Percentiles rank a stretch among this genome's conserved stretches.
phyloP scores from a whole-genome alignment of 805 yeast species.

The Candida tibetensis region DNA sequence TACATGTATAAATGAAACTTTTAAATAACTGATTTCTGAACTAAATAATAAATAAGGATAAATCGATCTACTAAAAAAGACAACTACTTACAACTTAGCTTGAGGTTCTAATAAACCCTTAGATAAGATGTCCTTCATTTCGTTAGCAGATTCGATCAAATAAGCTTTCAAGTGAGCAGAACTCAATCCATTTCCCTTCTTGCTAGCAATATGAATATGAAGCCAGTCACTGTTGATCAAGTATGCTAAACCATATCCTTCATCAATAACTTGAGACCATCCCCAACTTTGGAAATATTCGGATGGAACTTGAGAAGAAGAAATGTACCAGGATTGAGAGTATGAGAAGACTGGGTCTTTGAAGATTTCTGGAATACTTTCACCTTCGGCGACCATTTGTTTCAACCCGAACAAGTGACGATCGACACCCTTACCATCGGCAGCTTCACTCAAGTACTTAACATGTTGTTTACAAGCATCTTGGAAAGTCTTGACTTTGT shows the following conservation, averaged over 20 bases:
- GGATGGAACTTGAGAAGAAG: slow-evolving; percentile 86
- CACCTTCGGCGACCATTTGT: slow-evolving; percentile 60
- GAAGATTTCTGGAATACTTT: slow-evolving; percentile 64
- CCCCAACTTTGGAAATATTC: slow-evolving; percentile 86
- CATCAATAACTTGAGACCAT: slow-evolving; percentile 91
- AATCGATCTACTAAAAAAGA: no score
- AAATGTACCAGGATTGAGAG: slow-evolving; percentile 80
- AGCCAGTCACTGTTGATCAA: slow-evolving; percentile 84
- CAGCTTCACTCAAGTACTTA: slow-evolving; percentile 68
- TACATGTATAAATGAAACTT: no score
- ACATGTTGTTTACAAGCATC: slow-evolving; percentile 75
- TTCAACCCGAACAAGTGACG: slow-evolving; percentile 90
- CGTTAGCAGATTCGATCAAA: slow-evolving; percentile 75
- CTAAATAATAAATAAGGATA: no score
- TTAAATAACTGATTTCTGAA: no score
- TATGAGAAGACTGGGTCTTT: slow-evolving; percentile 72
- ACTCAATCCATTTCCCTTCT: slow-evolving; percentile 58
- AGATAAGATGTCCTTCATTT: slow-evolving; percentile 64
- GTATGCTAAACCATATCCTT: slow-evolving; percentile 92
- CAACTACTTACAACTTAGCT: slow-evolving; percentile 38
- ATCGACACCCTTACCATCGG: slow-evolving; percentile 86
- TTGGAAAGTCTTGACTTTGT: slow-evolving; percentile 66
- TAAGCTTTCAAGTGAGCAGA: slow-evolving; percentile 62
- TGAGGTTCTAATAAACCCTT: slow-evolving; percentile 32
- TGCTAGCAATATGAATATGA: slow-evolving; percentile 79